Evolutionary conservation across 2,329 filamentous ascomycete genomes (phyloP).

Genomic region (Phialophora chinensis): DNA sequence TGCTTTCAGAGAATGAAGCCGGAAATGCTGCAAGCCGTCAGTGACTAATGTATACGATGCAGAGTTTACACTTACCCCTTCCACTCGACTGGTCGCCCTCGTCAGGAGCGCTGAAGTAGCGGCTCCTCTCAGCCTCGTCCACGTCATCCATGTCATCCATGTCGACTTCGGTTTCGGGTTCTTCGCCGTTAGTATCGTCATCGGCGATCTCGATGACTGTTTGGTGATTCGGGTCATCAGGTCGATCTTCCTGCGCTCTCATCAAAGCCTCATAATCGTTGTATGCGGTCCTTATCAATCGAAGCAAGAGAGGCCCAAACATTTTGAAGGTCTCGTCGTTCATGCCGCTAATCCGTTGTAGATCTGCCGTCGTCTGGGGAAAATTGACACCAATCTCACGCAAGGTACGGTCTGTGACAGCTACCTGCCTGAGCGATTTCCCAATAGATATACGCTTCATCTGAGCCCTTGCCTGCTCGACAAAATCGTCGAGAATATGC

Average conservation of each 20-base stretch:
- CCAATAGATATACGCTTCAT: constrained; percentile 52
- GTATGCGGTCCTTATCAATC: constrained; percentile 49
- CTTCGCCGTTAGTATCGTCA: constrained; percentile 42
- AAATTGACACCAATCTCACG: constrained; percentile 58
- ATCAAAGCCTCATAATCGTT: constrained; percentile 52
- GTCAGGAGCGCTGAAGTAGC: constrained; percentile 38
- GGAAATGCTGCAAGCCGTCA: constrained; percentile 35
- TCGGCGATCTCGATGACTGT: constrained; percentile 56
- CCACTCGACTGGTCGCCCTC: constrained; percentile 36
- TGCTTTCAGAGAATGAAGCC: constrained; percentile 27
- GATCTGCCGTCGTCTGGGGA: constrained; percentile 50
- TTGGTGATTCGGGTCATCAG: constrained; percentile 57
- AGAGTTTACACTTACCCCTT: constrained; percentile 32
- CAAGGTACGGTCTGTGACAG: constrained; percentile 54
- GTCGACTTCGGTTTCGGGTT: constrained; percentile 35
- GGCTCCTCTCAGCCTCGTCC: constrained; percentile 37
- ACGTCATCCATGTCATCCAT: constrained; percentile 35
- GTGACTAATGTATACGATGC: constrained; percentile 1
- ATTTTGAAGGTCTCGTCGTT: constrained; percentile 53
- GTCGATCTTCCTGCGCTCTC: constrained; percentile 48
- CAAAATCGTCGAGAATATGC: constrained; percentile 56
- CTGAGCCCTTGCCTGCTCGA: constrained; percentile 51
- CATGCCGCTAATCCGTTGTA: constrained; percentile 50
- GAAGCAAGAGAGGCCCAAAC: constrained; percentile 52
- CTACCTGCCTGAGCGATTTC: constrained; percentile 52